Evolutionary conservation across 2,329 filamentous ascomycete species (phyloP), one percentile per base, ranked within the genome.

Genomic region (Ceratocystis variospora): DNA sequence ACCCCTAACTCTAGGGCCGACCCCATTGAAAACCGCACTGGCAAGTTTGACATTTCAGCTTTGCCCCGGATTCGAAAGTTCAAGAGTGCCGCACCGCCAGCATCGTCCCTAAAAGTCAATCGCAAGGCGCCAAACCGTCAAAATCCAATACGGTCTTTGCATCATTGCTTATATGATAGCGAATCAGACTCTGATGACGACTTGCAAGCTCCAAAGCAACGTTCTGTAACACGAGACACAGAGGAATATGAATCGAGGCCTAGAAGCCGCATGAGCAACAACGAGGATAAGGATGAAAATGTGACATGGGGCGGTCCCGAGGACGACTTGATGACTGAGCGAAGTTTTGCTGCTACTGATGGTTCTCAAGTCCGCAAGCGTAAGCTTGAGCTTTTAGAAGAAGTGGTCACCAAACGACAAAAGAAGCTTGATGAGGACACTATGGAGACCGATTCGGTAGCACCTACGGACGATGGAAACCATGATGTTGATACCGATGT

Each of bases 121-220:
- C 81, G 83, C 69, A 80, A 81, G 69, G 89, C 82, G 73, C 85
- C 82, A 69, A 73, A 81, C 73, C 73, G 76, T 15, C 78, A 79
- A 55, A 86, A 85, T 68, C 82, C 85, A 28, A 85, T 91, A 74
- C 85, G 91, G 64, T 89, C 90, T 5, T 80, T 97, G 19, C 90
- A 96, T 73, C 88, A 96, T 75, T 75, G 76, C 5, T 65, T 70
- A 22, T 61, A 66, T 10, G 69, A 70, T 37, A 88, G 88, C 69
- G 87, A 90, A n/a, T 61, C 59, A 4, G 90, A 96, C 73, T 95
- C 90, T 0, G 92, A 96, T 70, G 92, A 95, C 70, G 91, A 96
- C 66, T 78, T 75, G 1, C 82, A 84, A 69, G 83, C 83, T 61
- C 76, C 78, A 48, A 77, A 77, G 44, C 53, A 46, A 28, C 67